phyloP scores from a whole-genome alignment of 1,284 basidiomycete species.

The Microbotryum lychnidis-dioicae region DNA sequence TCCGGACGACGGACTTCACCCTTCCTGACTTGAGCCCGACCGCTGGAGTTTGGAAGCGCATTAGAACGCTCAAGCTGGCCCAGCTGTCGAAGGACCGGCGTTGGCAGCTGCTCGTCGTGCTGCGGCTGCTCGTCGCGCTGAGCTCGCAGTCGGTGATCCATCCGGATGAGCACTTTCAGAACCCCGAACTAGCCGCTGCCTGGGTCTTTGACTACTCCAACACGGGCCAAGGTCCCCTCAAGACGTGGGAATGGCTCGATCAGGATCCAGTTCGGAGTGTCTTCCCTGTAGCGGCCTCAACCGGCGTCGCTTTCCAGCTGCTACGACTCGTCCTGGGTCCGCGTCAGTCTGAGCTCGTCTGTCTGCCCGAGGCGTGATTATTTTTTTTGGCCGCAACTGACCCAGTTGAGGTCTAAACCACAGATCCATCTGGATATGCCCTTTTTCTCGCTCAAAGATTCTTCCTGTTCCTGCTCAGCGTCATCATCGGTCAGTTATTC shows the following conservation, averaged over 20 bases:
- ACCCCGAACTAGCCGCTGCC: slow-evolving; percentile 34
- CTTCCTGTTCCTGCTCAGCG: slow-evolving; percentile 20
- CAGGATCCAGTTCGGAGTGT: slow-evolving; percentile 32
- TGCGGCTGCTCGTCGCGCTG: slow-evolving; percentile 34
- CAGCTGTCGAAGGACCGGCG: background rate
- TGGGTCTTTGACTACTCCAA: slow-evolving; percentile 20
- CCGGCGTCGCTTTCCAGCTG: slow-evolving; percentile 20
- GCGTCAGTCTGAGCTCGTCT: background rate
- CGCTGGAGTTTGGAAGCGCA: background rate
- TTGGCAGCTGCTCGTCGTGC: slow-evolving; percentile 23
- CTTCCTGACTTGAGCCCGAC: background rate
- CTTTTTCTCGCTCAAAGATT: slow-evolving; percentile 29
- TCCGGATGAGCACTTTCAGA: slow-evolving; percentile 42
- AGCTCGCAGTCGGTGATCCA: slow-evolving; percentile 37
- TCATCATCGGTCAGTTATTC: slow-evolving; percentile 22
- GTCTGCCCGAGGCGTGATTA: too few relatives aligned
- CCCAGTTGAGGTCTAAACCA: background rate
- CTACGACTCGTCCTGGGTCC: slow-evolving; percentile 2
- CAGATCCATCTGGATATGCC: slow-evolving; percentile 13
- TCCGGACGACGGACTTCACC: background rate
- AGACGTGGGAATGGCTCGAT: slow-evolving; percentile 34
- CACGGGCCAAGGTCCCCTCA: slow-evolving; percentile 1
- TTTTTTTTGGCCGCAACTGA: background rate
- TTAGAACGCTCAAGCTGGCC: background rate
- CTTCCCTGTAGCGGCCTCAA: slow-evolving; percentile 24